Conservation (phyloP, 306 rosid genomes). For the Quercus bicolor region DNA sequence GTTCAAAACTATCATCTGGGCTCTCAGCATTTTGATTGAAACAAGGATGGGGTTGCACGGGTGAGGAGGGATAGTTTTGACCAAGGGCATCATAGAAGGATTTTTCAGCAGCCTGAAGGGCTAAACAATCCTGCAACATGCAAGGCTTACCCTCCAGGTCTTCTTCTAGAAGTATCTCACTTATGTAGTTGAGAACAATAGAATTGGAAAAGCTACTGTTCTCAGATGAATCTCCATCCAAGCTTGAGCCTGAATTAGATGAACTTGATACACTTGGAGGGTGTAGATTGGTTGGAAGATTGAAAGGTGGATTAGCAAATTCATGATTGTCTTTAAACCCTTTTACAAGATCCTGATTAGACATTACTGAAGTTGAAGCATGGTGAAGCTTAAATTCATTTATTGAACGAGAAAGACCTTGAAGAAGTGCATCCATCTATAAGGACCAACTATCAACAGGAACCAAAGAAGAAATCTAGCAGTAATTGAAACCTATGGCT, state of each 20-base stretch:
- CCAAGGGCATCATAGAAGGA: not conserved
- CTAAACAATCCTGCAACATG: not conserved
- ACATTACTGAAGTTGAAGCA: too few species aligned
- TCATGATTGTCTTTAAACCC: too few species aligned
- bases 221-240: not conserved
- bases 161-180: not conserved
- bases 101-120: not conserved
- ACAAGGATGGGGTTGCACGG: conserved; percentile 4
- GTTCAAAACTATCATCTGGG: conserved; percentile 11
- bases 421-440: too few species aligned
- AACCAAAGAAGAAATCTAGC: too few species aligned
- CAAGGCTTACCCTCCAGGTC: not conserved
- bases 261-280: too few species aligned
- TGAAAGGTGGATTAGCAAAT: too few species aligned
- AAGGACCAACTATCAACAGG: too few species aligned
- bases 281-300: too few species aligned
- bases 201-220: not conserved
- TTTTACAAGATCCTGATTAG: too few species aligned
- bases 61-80: not conserved
- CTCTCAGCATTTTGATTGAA: conserved; percentile 19
- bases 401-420: too few species aligned
- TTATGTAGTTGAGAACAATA: not conserved
- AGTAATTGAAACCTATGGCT: too few species aligned
- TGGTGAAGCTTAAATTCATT: too few species aligned
- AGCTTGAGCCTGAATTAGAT: not conserved